Base-by-base conservation (phyloP, 495 filamentous ascomycete genomes). In the Penicillium bovifimosum region DNA sequence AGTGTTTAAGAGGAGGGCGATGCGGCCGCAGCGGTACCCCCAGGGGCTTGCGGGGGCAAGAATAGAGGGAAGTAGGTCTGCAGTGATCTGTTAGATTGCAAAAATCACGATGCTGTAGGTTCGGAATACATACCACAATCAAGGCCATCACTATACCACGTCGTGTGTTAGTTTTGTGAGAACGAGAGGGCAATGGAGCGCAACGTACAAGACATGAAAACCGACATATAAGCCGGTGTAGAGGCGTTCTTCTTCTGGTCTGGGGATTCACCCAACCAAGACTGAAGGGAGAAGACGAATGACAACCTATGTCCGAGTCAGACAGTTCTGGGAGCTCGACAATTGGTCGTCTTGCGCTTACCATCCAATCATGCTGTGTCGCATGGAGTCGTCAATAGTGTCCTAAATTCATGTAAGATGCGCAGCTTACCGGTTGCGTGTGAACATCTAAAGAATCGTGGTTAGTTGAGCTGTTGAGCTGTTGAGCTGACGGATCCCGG, bases 51-150 rank as follows among this genome's bases (percentile, higher is more conserved):
- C 2, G 80, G 80, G 33, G 89, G 90, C 50, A 95, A 67, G 73
- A 96, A 95, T 50, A 96, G 72, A 13, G 87, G 88, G 56, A 95
- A 79, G 66, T 96, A 96, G 44, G 87, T 87, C 81, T 83, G 62
- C 36, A 27, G 33, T 10, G 17, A 24, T 26, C 44, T 41, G 42
- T 59, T 63, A 66, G 61, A 28, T 54, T 36, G 33, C 2, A n/a
- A 28, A 8, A 5, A 13, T 16, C 46, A 16, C 34, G 24, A 20
- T 36, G 13, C 31, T 14, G 13, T 24, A 6, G 31, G 28, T 45
- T 42, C 18, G 24, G 24, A 28, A 43, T 14, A 76, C 78, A 63
- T 74, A 82, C 83, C 34, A 93, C 86, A 54, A 76, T 70, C 51
- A 95, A 76, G 39, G 88, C 82, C 83, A 95, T 83, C 55, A 91